Conservation (phyloP, 352 stramenopile species). For the Pythium aphanidermatum region DNA sequence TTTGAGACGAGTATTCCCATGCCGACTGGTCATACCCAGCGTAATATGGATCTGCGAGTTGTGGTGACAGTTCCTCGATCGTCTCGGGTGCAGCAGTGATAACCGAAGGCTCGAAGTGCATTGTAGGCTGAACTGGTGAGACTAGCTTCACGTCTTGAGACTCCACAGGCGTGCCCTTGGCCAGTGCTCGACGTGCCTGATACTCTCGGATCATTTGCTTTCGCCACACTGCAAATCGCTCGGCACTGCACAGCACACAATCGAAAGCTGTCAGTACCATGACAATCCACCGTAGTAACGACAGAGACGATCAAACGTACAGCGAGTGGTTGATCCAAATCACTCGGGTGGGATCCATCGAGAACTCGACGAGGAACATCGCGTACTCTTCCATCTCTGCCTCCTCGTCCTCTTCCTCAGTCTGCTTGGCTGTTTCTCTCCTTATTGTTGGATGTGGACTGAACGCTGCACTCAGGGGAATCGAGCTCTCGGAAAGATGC, state of each 20-base stretch:
- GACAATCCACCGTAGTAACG: not conserved
- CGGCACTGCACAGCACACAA: slow-evolving; percentile 10
- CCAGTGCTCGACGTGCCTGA: not conserved
- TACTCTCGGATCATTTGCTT: slow-evolving; percentile 11
- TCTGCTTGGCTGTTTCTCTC: not conserved
- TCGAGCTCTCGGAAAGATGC: slow-evolving; percentile 23
- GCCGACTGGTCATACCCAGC: too few species aligned
- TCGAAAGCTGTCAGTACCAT: not conserved
- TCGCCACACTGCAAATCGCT: slow-evolving; percentile 19
- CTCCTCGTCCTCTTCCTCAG: slow-evolving; percentile 11
- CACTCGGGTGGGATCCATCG: slow-evolving; percentile 44
- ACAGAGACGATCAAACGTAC: slow-evolving; percentile 38
- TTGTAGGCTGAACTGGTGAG: not conserved
- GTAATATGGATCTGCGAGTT: too few species aligned
- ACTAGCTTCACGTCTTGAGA: slow-evolving; percentile 8
- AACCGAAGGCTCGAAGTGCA: too few species aligned
- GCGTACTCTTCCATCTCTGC: slow-evolving; percentile 26
- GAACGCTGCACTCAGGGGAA: slow-evolving; percentile 8
- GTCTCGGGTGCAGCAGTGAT: too few species aligned
- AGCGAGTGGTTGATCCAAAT: slow-evolving; percentile 67
- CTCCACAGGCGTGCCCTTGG: too few species aligned
- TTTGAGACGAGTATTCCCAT: too few species aligned
- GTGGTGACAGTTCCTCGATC: too few species aligned
- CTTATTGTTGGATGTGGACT: not conserved
- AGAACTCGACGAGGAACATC: slow-evolving; percentile 67